phyloP scores from a whole-genome alignment of 2,329 filamentous ascomycete genomes.

The Fusarium armeniacum region DNA sequence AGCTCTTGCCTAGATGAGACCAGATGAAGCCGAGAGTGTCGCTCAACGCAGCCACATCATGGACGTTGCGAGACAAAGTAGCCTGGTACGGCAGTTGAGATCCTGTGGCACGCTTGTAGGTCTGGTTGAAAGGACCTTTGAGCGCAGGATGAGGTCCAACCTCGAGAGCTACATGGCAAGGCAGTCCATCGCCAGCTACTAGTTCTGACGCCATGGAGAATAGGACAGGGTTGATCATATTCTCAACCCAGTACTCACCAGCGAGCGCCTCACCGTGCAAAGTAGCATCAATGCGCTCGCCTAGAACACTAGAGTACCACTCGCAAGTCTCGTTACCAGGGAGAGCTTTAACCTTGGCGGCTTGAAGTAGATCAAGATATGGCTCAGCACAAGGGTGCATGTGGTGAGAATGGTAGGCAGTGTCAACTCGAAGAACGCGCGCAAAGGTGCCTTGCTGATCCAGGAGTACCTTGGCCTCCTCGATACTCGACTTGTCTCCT shows the following conservation, averaged over 20 bases:
- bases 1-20: constrained; percentile 9
- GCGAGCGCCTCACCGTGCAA: neutral
- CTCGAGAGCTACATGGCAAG: constrained; percentile 51
- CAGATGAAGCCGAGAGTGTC: constrained; percentile 40
- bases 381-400: constrained; percentile 53
- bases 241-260: constrained; percentile 47
- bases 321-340: neutral
- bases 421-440: constrained; percentile 58
- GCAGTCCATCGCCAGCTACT: neutral
- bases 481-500: constrained; percentile 51
- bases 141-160: constrained; percentile 64
- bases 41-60: constrained; percentile 37
- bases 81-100: constrained; percentile 20
- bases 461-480: constrained; percentile 39
- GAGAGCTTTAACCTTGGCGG: constrained; percentile 5
- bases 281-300: neutral
- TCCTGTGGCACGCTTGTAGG: constrained; percentile 34
- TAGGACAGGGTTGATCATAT: constrained; percentile 45
- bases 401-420: constrained; percentile 65
- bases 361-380: constrained; percentile 26
- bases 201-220: constrained; percentile 41
- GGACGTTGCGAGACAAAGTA: constrained; percentile 29
- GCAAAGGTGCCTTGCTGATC: constrained; percentile 37
- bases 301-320: constrained; percentile 41
- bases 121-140: constrained; percentile 62